phyloP scores from a whole-genome alignment of 2,329 filamentous ascomycete species.

The Cryoendolithus antarcticus region DNA sequence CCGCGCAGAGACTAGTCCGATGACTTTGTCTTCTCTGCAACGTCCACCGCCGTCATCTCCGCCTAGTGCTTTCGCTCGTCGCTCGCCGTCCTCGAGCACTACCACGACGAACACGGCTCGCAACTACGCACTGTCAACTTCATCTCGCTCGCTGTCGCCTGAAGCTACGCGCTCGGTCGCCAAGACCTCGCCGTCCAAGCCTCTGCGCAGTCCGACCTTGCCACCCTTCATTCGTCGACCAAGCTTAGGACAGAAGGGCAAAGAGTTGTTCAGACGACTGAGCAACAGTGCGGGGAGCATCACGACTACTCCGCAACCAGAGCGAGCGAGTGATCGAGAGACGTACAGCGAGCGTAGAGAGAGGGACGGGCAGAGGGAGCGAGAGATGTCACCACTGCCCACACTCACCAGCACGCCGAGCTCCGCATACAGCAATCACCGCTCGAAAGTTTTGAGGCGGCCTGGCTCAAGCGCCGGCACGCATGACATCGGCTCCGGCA shows the following conservation, averaged over 20 bases:
- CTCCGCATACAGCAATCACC: conserved; percentile 9
- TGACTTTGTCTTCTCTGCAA: conserved; percentile 2
- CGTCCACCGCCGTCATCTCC: background rate
- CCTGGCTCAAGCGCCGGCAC: conserved; percentile 6
- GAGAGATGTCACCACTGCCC: conserved; percentile 12
- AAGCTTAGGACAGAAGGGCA: conserved; percentile 18
- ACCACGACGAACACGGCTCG: background rate
- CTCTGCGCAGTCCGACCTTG: conserved; percentile 1
- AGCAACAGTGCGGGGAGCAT: conserved; percentile 14
- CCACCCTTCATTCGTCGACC: conserved; percentile 12
- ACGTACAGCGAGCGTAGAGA: too few species aligned
- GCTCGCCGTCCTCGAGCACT: conserved; percentile 1
- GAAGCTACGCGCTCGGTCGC: background rate
- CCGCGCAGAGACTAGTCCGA: conserved; percentile 20
- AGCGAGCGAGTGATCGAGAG: too few species aligned
- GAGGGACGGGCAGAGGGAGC: background rate
- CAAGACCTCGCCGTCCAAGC: background rate
- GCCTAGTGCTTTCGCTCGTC: conserved; percentile 1
- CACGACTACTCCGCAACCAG: conserved; percentile 8
- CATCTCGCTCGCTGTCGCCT: background rate
- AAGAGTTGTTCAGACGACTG: conserved; percentile 21
- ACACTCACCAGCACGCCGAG: conserved; percentile 13
- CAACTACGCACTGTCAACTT: background rate
- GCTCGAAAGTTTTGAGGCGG: conserved; percentile 5
- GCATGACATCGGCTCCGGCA: background rate